Conservation (phyloP, 108 stramenopile genomes). For the Mediolabrus comicus region DNA sequence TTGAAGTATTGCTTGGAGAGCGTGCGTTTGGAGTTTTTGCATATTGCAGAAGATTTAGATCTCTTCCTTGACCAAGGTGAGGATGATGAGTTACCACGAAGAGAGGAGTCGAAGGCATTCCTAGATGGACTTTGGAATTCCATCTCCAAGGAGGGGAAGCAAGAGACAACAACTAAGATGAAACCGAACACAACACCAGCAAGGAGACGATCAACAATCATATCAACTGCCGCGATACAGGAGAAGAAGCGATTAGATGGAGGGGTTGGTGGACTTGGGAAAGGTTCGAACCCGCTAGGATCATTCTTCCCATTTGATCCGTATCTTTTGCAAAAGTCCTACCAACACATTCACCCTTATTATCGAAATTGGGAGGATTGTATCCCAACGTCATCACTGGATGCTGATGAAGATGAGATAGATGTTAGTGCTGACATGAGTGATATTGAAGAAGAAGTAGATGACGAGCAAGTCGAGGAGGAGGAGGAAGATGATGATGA, state of each 20-base stretch:
- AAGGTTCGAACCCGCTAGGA: slow-evolving; percentile 91
- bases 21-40: slow-evolving; percentile 91
- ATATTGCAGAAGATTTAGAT: slow-evolving; percentile 64
- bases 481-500: slow-evolving; percentile 24
- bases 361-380: slow-evolving; percentile 89
- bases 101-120: slow-evolving; percentile 22
- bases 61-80: slow-evolving; percentile 35
- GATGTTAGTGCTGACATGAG: slow-evolving; percentile 28
- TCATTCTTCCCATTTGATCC: slow-evolving; percentile 99
- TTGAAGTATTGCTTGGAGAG: slow-evolving; percentile 92
- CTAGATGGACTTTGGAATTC: slow-evolving; percentile 27
- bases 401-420: slow-evolving; percentile 3
- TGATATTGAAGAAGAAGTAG: slow-evolving; percentile 21
- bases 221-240: slow-evolving; percentile 69
- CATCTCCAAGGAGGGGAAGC: slow-evolving; percentile 15
- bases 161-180: slow-evolving; percentile 14
- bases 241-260: slow-evolving; percentile 68
- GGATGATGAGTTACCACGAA: background rate
- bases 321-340: slow-evolving; percentile 81
- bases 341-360: slow-evolving; percentile 74
- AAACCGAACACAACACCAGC: slow-evolving; percentile 3
- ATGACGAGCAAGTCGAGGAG: slow-evolving; percentile 1
- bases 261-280: slow-evolving; percentile 87
- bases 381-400: slow-evolving; percentile 19
- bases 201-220: slow-evolving; percentile 52